A percentile compares a stretch with the other conserved stretches of the same genome.
phyloP scores from a whole-genome alignment of 352 stramenopile species.

The Phytophthora brassicae region DNA sequence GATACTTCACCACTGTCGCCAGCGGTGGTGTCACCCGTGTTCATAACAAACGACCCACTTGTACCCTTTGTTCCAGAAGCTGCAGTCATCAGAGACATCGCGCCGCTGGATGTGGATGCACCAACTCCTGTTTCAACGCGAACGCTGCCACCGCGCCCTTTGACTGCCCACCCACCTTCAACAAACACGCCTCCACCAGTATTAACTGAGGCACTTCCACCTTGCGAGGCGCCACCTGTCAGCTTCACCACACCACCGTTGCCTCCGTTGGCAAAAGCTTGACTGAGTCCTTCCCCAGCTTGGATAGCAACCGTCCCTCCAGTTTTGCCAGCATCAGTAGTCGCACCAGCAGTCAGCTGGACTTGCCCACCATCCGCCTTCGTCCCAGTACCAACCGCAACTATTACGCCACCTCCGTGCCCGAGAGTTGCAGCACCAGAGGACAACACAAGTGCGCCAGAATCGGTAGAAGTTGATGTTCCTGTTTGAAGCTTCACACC shows the following conservation, averaged over 20 bases:
- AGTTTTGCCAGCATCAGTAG: constrained; percentile 41
- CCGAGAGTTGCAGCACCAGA: constrained; percentile 60
- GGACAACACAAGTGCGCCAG: constrained; percentile 53
- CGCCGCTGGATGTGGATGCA: constrained; percentile 55
- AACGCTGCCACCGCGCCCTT: constrained; percentile 60
- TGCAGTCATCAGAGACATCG: constrained; percentile 49
- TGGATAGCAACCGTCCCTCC: constrained; percentile 54
- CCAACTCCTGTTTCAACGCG: constrained; percentile 51
- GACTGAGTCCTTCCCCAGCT: constrained; percentile 60
- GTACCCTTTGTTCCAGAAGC: constrained; percentile 60
- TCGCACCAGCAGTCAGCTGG: constrained; percentile 66
- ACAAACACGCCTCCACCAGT: constrained; percentile 74
- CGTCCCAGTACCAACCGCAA: constrained; percentile 55
- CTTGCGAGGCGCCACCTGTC: constrained; percentile 79
- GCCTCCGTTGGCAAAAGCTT: constrained; percentile 75
- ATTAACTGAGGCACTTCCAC: constrained; percentile 50
- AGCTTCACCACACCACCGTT: constrained; percentile 87
- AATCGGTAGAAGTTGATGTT: constrained; percentile 51
- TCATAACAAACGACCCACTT: constrained; percentile 49
- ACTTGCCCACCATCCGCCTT: constrained; percentile 65
- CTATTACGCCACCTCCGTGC: constrained; percentile 55
- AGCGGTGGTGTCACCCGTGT: constrained; percentile 59
- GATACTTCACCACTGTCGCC: constrained; percentile 68
- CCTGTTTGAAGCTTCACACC: constrained; percentile 59
- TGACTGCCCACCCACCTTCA: constrained; percentile 67